Conservation (phyloP, 1,284 basidiomycete genomes). For the Sporisorium iseilematis-ciliati region DNA sequence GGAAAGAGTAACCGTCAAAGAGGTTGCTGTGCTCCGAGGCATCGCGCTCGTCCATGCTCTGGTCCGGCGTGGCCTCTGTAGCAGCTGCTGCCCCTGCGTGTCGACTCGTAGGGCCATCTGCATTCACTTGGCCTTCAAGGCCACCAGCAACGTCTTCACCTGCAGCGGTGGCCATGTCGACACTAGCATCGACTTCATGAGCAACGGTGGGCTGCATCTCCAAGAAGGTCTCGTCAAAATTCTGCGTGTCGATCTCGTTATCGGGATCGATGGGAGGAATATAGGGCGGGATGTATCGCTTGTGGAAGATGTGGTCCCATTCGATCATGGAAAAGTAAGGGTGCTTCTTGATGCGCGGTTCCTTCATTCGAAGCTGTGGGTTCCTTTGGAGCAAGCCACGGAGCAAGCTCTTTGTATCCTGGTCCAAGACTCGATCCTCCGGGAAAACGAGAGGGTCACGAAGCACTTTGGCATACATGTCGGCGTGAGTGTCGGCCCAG, state of each 20-base stretch:
- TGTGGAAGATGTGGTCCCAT: conserved; percentile 92
- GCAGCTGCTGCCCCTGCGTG: conserved; percentile 7
- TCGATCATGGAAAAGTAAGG: conserved; percentile 97
- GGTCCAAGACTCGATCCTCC: conserved; percentile 88
- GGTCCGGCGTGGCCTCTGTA: conserved; percentile 26
- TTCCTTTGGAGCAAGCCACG: conserved; percentile 93
- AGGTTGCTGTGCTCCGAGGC: conserved; percentile 42
- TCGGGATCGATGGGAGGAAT: conserved; percentile 91
- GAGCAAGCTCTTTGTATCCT: conserved; percentile 93
- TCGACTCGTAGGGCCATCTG: conserved; percentile 19
- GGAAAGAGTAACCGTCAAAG: conserved; percentile 66
- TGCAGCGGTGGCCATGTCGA: conserved; percentile 19
- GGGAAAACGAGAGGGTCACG: conserved; percentile 89
- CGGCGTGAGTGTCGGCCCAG: conserved; percentile 91
- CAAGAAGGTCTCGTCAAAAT: conserved; percentile 96
- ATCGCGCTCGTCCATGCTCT: conserved; percentile 45
- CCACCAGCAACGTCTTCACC: conserved; percentile 13
- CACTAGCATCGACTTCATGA: conserved; percentile 34
- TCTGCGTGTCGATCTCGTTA: conserved; percentile 94
- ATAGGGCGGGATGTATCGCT: conserved; percentile 97
- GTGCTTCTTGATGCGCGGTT: conserved; percentile 91
- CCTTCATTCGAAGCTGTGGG: conserved; percentile 87
- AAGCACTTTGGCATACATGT: conserved; percentile 92
- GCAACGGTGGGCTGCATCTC: conserved; percentile 75
- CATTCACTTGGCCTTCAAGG: conserved; percentile 14